Evolutionary conservation across 1,139 yeast genomes (phyloP), one percentile per base, ranked within the genome.

Genomic region (Yamadazyma songkhlaensis): DNA sequence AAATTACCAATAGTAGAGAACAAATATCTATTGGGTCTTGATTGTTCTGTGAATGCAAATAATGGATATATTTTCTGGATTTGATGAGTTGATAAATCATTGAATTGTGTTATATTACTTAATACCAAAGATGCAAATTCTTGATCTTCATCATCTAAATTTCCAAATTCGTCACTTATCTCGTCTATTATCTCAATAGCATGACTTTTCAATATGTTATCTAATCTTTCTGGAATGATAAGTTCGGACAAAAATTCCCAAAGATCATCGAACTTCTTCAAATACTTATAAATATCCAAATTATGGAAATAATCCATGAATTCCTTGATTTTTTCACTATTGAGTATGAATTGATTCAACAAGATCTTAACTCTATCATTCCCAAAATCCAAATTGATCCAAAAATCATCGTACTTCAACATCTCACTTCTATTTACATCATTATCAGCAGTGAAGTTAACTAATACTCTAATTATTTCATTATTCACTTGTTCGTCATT

Each of bases 1-100:
- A 69, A 48, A 40, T 64, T 59, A 4, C 74, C 73, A 24, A 65
- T 54, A 1, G 63, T 47, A 4, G 70, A 60, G 43, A 70, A 68
- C 28, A 69, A 47, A 34, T 56, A 59, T 32, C 72, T 47, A 35
- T 55, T 25, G 21, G 38, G 38, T 6, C 26, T 31, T 9, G 42
- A 17, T 17, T 32, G 38, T 2, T 25, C 23, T 14, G 36, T 29
- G 3, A 30, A 27, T 9, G 39, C 38, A 13, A 46, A 44, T 8
- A 48, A 28, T 9, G 29, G 37, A 28, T 39, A 44, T 4, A 47
- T 32, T 20, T 29, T 32, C 1, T 28, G 29, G 21, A 46, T 36
- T 7, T 32, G 27, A 6, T 29, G 6, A 2, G 45, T 30, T 1
- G 39, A 37, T 6, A 53, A 22, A 26, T 55, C 54, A 20, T 53